Evolutionary conservation across 2,329 filamentous ascomycete genomes (phyloP).

Genomic region (Penicillium sp.): DNA sequence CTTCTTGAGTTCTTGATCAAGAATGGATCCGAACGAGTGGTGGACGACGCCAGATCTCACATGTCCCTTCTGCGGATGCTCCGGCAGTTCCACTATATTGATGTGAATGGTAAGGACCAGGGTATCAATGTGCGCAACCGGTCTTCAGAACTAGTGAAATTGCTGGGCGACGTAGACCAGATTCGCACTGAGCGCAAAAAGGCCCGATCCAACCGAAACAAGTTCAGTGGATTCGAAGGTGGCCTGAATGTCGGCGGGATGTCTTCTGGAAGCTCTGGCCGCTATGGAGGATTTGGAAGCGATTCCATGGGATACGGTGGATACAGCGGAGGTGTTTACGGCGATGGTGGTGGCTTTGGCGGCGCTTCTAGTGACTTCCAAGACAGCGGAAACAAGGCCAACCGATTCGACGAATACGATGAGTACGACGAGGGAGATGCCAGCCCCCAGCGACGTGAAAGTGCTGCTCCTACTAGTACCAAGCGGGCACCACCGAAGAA

Average conservation of each 20-base stretch:
- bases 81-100: constrained; percentile 95
- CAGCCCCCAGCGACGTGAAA: constrained; percentile 54
- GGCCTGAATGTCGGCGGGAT: constrained; percentile 62
- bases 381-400: constrained; percentile 61
- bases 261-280: constrained; percentile 52
- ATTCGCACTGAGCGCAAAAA: constrained; percentile 74
- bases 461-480: constrained; percentile 34
- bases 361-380: constrained; percentile 59
- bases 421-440: constrained; percentile 80
- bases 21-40: constrained; percentile 94
- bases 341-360: constrained; percentile 25
- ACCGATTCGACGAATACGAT: constrained; percentile 94
- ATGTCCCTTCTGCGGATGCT: constrained; percentile 97
- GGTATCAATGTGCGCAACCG: constrained; percentile 96
- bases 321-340: constrained; percentile 73
- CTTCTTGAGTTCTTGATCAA: constrained; percentile 96
- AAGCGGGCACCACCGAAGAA: constrained; percentile 57
- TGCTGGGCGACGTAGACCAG: constrained; percentile 71
- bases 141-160: constrained; percentile 90
- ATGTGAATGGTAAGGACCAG: constrained; percentile 96
- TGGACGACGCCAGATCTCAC: constrained; percentile 94
- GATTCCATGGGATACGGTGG: constrained; percentile 66
- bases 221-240: constrained; percentile 93
- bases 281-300: constrained; percentile 90
- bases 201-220: constrained; percentile 83